These are phyloP conservation scores for Alnus rubra DNA, from an alignment of 306 rosid genomes.

Conservation along the genomic window DNA sequence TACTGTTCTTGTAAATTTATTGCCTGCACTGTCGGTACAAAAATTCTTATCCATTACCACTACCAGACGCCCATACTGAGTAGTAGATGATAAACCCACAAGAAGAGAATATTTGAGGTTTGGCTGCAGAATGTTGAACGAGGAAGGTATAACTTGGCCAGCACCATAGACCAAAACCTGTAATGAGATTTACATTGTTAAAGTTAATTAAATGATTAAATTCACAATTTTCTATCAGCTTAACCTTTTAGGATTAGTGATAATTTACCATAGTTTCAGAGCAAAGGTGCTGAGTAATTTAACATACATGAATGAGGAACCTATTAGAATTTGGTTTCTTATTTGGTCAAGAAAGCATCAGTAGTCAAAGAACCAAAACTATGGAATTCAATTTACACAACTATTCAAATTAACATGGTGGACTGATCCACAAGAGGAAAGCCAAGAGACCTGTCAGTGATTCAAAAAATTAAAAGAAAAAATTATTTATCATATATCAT, in stretches of 20 bases:
- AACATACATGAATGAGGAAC: not conserved
- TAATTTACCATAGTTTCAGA: too few relatives aligned
- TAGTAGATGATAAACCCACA: constrained; percentile 55
- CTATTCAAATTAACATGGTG: not conserved
- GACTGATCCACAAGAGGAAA: not conserved
- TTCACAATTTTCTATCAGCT: too few relatives aligned
- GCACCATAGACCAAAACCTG: constrained; percentile 95
- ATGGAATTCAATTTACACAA: not conserved
- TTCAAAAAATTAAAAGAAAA: not conserved
- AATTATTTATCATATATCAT: not conserved
- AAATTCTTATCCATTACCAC: constrained; percentile 81
- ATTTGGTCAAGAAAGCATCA: not conserved
- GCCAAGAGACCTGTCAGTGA: not conserved
- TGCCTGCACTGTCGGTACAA: constrained; percentile 84
- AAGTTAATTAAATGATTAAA: too few relatives aligned
- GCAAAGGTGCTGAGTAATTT: too few relatives aligned
- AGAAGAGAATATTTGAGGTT: constrained; percentile 63
- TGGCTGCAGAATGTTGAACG: constrained; percentile 63
- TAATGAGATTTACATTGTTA: constrained; percentile 3
- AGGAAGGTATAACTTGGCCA: constrained; percentile 81
- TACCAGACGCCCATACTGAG: constrained; percentile 64
- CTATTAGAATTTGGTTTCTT: constrained; percentile 25
- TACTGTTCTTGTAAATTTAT: constrained; percentile 59
- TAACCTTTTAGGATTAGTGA: too few relatives aligned
- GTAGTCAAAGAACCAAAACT: not conserved